Percentiles rank a stretch among this genome's conserved stretches.
Evolutionary conservation across 345 rosid genomes (phyloP).

Genomic region (Gossypium ekmanianum): DNA sequence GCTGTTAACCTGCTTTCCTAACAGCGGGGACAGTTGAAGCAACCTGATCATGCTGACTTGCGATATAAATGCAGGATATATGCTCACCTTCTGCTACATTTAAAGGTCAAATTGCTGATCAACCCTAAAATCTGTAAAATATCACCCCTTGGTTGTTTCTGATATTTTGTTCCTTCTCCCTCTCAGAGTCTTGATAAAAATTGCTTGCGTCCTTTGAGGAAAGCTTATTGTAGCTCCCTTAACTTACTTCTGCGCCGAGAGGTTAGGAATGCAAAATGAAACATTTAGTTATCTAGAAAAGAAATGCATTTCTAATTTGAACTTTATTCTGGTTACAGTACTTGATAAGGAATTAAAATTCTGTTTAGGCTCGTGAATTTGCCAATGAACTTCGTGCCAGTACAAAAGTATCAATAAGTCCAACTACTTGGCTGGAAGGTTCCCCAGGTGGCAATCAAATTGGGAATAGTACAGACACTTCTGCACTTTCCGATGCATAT

Average conservation of each 20-base stretch:
- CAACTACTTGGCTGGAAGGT: conserved; percentile 96
- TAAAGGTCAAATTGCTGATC: conserved; percentile 53
- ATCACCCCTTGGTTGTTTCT: conserved; percentile 9
- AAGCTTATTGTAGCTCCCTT: conserved; percentile 93
- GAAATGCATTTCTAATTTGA: conserved; percentile 6
- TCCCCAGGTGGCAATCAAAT: conserved; percentile 70
- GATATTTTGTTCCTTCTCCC: conserved; percentile 16
- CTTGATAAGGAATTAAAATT: conserved; percentile 4
- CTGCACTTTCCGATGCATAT: conserved; percentile 93
- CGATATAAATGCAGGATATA: conserved; percentile 97
- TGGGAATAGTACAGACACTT: conserved; percentile 65
- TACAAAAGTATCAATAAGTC: conserved; percentile 90
- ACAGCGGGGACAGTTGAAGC: conserved; percentile 95
- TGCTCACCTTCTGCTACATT: conserved; percentile 94
- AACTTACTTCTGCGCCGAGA: conserved; percentile 97
- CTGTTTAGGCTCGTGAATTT: conserved; percentile 87
- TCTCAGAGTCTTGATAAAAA: conserved; percentile 85
- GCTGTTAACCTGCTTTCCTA: conserved; percentile 22
- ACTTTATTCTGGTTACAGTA: not conserved
- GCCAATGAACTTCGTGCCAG: conserved; percentile 99
- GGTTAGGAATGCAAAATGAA: conserved; percentile 43
- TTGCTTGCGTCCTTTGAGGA: conserved; percentile 82
- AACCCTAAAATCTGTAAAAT: conserved; percentile 12
- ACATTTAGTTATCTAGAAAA: not conserved
- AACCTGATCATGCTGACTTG: conserved; percentile 99